Conservation (phyloP, 352 stramenopile species). For the Bremia lactucae region DNA sequence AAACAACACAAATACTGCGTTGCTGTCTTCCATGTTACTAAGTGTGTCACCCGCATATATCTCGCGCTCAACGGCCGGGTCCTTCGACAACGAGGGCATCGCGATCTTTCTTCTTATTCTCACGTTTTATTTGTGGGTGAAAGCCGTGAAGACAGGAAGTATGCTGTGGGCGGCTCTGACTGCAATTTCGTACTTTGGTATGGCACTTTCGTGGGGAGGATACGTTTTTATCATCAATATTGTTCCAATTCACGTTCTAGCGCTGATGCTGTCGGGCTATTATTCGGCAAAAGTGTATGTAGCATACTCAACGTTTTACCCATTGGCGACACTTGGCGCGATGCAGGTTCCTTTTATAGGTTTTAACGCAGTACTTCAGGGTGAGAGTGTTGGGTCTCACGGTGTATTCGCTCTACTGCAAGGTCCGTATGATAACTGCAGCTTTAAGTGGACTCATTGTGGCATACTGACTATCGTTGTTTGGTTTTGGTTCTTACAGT, state of each 20-base stretch:
- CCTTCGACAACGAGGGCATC: conserved; percentile 98
- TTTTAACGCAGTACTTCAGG: conserved; percentile 89
- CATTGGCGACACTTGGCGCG: conserved; percentile 89
- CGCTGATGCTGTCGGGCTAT: conserved; percentile 83
- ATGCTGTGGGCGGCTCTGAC: conserved; percentile 55
- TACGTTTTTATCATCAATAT: conserved; percentile 99
- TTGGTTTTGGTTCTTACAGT: conserved; percentile 16
- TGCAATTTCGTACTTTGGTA: conserved; percentile 93
- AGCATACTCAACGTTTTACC: conserved; percentile 97
- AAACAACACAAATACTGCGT: conserved; percentile 40
- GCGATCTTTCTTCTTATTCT: conserved; percentile 96
- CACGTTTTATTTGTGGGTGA: conserved; percentile 96
- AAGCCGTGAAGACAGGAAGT: conserved; percentile 58
- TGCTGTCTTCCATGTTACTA: conserved; percentile 89
- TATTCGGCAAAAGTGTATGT: conserved; percentile 91
- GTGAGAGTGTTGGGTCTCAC: conserved; percentile 58
- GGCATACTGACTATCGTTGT: conserved; percentile 13
- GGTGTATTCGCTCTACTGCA: conserved; percentile 93
- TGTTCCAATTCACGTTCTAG: conserved; percentile 91
- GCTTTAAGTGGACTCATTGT: conserved; percentile 1
- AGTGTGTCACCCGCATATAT: conserved; percentile 95
- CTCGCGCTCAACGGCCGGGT: conserved; percentile 93
- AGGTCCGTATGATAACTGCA: conserved; percentile 16
- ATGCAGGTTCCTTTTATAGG: conserved; percentile 98
- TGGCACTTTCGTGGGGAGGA: conserved; percentile 94